A percentile compares a stretch with the other conserved stretches of the same genome.
Conservation (phyloP, 2,329 filamentous ascomycete genomes). For the Talaromyces sp. region DNA sequence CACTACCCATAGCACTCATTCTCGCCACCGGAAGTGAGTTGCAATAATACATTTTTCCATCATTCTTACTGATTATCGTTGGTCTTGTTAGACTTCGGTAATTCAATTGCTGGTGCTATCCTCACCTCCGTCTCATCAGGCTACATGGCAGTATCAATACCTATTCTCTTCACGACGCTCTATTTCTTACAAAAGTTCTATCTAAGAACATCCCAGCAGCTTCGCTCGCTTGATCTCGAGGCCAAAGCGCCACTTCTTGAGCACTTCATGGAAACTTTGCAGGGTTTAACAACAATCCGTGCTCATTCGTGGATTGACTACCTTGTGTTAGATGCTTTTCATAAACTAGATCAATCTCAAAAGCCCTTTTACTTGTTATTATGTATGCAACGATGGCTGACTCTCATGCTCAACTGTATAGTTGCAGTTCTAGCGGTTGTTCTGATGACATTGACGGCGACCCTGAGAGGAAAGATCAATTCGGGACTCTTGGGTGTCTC, state of each 20-base stretch:
- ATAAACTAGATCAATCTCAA: constrained; percentile 54
- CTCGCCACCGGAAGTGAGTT: constrained; percentile 35
- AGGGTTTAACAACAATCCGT: constrained; percentile 54
- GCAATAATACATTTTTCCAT: background rate
- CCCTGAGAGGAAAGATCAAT: constrained; percentile 40
- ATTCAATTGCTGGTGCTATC: constrained; percentile 10
- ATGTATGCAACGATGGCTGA: constrained; percentile 58
- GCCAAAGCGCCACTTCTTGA: constrained; percentile 58
- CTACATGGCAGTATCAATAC: constrained; percentile 51
- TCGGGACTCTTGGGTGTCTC: constrained; percentile 53
- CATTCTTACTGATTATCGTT: background rate
- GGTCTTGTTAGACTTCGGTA: constrained; percentile 1
- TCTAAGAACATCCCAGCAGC: constrained; percentile 57
- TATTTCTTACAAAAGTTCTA: constrained; percentile 57
- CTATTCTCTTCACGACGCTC: constrained; percentile 45
- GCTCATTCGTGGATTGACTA: constrained; percentile 53
- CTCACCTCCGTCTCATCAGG: constrained; percentile 36
- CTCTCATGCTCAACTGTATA: constrained; percentile 49
- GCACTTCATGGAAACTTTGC: constrained; percentile 56
- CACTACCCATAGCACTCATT: constrained; percentile 40
- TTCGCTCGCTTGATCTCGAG: constrained; percentile 60
- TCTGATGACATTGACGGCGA: constrained; percentile 50
- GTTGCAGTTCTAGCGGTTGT: constrained; percentile 49
- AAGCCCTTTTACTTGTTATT: constrained; percentile 56
- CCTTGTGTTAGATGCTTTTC: constrained; percentile 44